Base-by-base conservation (phyloP, 2,329 filamentous ascomycete species). In the Chalara sp. region DNA sequence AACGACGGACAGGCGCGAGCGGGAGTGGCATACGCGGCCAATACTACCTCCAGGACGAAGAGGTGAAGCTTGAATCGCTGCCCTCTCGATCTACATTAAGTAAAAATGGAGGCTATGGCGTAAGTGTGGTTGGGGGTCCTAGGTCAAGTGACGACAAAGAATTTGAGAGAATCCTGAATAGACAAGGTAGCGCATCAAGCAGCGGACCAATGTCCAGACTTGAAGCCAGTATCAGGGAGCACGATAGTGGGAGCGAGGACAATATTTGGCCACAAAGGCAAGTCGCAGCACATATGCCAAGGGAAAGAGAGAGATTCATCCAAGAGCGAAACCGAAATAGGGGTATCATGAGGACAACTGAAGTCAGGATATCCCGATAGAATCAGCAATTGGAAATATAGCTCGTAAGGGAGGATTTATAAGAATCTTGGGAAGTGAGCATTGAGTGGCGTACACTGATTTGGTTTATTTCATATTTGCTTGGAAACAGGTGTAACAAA, bases 141-240 rank as follows among this genome's bases (percentile, higher is more conserved):
- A 33, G 51, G 52, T 32, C 37, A 7, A 6, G 49, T 8, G 40
- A 28, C 4, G 28, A 44, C 10, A 29, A 7, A 30, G 10, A 28
- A 7, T 30, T 44, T 37, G 48, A 45, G 44, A 50, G 40, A 13
- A 52, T 32, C 33, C 43, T 28, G 50, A 47, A 48, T 45, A 32
- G 46, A 47, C 10, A 49, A 32, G 33, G 42, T 33, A 45, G 50
- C 51, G 21, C 32, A 41, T 44, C 49, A 32, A 47, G 48, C 32
- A 52, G 48, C 44, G 54, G 54, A 11, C 56, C 56, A 2, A 56
- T 51, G 48, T 51, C 51, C 10, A 58, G 46, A 41, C 29, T 58
- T 11, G 56, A 56, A 46, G 47, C 52, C 21, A 58, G 49, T 32
- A 53, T 54, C 30, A 43, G 40, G 7, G 53, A 54, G 28, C 39